Base-by-base conservation (phyloP, 192 early-diverging fungal genomes). In the Irineochytrium annulatum region DNA sequence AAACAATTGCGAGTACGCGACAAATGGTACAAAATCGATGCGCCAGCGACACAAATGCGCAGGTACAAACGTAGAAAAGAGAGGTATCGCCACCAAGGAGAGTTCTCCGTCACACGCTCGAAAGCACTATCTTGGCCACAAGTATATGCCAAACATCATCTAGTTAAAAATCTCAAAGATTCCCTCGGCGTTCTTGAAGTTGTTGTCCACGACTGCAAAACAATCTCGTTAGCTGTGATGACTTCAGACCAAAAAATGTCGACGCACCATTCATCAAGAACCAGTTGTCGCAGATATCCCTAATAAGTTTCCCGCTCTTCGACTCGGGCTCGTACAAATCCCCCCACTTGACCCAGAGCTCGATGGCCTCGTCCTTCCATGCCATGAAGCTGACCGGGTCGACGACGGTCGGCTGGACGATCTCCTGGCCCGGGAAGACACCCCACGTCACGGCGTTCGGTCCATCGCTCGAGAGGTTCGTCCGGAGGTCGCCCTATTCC, bases 371-470 rank as follows among this genome's bases (percentile, higher is more conserved):
- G 64, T 96, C 93, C 71, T 94, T 96, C 95, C 95, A 97, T 0
- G 93, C 93, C 70, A 92, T 75, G 70, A 97, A 97, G 48, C 83
- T 86, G 57, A 77, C 75, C 27, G 81, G 62, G 61, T 97, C 95
- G 43, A 97, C 93, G 70, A 97, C 88, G 19, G 95, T 97, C 16
- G 93, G 93, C 76, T 97, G 95, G 43, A 95, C 76, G 53, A 97
- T 91, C 73, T 97, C 95, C 67, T 92, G 90, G 43, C 93, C 92
- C 0, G 92, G 92, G 87, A 97, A 97, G 30, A 97, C 93, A 43
- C 95, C 95, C 95, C 95, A 97, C 13, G 95, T 97, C 33, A 97
- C 92, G 4, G 95, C 95, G 66, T 95, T 99, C 26, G 95, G 89
- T 14, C 82, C 81, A 70, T 94, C 93, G 32, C 75, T 81, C 29